These are phyloP conservation scores for Lipomyces lipofer DNA, from an alignment of 805 yeast genomes.

Conservation along the genomic window DNA sequence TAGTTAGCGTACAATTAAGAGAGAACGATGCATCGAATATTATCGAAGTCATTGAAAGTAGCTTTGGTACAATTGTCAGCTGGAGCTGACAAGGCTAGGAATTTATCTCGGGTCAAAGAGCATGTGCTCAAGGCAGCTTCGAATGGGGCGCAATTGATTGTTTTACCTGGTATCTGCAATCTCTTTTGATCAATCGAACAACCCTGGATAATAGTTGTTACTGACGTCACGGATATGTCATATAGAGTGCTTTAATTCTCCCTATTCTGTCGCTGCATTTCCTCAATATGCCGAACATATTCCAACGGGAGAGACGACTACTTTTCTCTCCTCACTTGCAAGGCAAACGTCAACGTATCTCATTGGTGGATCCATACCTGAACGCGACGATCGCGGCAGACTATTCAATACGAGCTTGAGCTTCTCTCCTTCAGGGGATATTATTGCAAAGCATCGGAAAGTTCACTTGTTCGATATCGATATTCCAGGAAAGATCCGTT, in stretches of 20 bases:
- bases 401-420: conserved; percentile 73
- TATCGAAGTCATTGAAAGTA: conserved; percentile 38
- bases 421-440: conserved; percentile 67
- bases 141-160: conserved; percentile 66
- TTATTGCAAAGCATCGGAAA: conserved; percentile 87
- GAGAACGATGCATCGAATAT: conserved; percentile 16
- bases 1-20: too few species aligned
- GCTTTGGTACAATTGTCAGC: conserved; percentile 85
- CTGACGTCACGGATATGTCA: not conserved
- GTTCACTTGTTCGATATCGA: conserved; percentile 90
- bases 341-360: conserved; percentile 58
- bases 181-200: not conserved
- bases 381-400: conserved; percentile 57
- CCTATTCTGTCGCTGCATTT: conserved; percentile 85
- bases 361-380: conserved; percentile 94
- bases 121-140: conserved; percentile 69
- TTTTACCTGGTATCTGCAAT: conserved; percentile 64
- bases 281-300: conserved; percentile 85
- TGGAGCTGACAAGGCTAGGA: conserved; percentile 77
- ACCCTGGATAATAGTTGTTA: not conserved
- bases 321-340: conserved; percentile 67
- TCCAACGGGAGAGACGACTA: conserved; percentile 66
- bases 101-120: conserved; percentile 65
- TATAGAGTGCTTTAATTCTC: conserved; percentile 89
- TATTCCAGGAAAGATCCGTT: conserved; percentile 86